Evolutionary conservation across 306 rosid species (phyloP).

Genomic region (Castanospermum australe): DNA sequence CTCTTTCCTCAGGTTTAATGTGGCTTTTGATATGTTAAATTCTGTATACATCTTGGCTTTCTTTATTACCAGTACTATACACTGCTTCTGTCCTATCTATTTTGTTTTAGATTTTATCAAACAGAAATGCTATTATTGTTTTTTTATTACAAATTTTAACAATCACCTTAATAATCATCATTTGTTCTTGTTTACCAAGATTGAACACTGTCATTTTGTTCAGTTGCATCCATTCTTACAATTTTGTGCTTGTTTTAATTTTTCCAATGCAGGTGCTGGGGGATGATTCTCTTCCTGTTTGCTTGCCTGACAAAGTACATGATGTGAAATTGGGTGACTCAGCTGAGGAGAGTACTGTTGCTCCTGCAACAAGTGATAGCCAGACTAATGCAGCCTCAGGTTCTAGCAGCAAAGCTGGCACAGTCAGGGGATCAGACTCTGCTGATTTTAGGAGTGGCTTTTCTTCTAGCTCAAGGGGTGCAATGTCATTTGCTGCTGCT

Average conservation of each 20-base stretch:
- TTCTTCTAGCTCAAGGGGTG: conserved; percentile 82
- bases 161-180: background rate
- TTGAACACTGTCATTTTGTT: background rate
- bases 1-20: background rate
- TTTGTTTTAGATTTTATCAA: background rate
- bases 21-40: conserved; percentile 16
- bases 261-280: conserved; percentile 65
- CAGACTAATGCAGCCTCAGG: conserved; percentile 83
- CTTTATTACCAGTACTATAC: background rate
- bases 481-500: conserved; percentile 99
- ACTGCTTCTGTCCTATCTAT: background rate
- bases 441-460: conserved; percentile 70
- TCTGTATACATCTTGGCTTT: background rate
- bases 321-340: conserved; percentile 94
- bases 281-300: conserved; percentile 92
- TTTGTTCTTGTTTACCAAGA: background rate
- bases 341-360: conserved; percentile 66
- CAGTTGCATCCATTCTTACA: conserved; percentile 6
- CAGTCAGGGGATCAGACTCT: conserved; percentile 66
- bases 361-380: conserved; percentile 66
- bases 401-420: conserved; percentile 84
- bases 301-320: conserved; percentile 93
- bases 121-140: background rate
- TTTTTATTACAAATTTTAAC: background rate
- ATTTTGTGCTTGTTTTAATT: background rate